Conservation (phyloP, 2,329 filamentous ascomycete genomes). For the Simplicillium aogashimaense region DNA sequence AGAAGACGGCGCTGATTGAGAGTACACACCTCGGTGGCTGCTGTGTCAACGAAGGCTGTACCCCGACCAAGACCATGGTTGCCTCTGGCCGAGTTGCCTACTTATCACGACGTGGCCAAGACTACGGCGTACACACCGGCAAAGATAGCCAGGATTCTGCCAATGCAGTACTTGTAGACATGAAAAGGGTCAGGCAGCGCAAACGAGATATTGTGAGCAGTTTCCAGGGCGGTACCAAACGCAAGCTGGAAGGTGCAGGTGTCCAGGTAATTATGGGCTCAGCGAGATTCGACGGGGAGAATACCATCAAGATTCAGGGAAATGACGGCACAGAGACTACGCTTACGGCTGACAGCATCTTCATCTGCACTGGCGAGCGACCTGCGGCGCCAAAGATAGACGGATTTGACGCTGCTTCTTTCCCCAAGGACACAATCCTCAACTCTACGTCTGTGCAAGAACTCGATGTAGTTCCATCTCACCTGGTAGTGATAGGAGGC, state of each 20-base stretch:
- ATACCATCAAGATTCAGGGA: slow-evolving; percentile 22
- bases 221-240: slow-evolving; percentile 37
- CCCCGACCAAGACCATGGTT: slow-evolving; percentile 48
- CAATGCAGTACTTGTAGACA: slow-evolving; percentile 27
- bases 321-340: slow-evolving; percentile 19
- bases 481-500: slow-evolving; percentile 41
- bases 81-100: slow-evolving; percentile 40
- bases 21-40: slow-evolving; percentile 38
- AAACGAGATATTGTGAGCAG: slow-evolving; percentile 42
- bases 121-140: slow-evolving; percentile 33
- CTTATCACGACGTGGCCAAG: slow-evolving; percentile 25
- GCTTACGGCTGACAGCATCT: slow-evolving; percentile 29
- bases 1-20: slow-evolving; percentile 36
- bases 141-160: too few relatives aligned
- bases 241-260: slow-evolving; percentile 24
- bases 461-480: slow-evolving; percentile 30
- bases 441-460: slow-evolving; percentile 39
- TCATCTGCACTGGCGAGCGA: slow-evolving; percentile 35
- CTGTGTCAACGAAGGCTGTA: slow-evolving; percentile 46
- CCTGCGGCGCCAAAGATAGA: slow-evolving; percentile 25
- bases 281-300: slow-evolving; percentile 30
- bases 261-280: slow-evolving; percentile 35
- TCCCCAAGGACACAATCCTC: slow-evolving; percentile 25
- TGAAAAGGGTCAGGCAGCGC: slow-evolving; percentile 37
- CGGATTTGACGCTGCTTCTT: slow-evolving; percentile 19